Evolutionary conservation across 257 asterid genomes (phyloP).

Genomic region (Verbascum thapsus): DNA sequence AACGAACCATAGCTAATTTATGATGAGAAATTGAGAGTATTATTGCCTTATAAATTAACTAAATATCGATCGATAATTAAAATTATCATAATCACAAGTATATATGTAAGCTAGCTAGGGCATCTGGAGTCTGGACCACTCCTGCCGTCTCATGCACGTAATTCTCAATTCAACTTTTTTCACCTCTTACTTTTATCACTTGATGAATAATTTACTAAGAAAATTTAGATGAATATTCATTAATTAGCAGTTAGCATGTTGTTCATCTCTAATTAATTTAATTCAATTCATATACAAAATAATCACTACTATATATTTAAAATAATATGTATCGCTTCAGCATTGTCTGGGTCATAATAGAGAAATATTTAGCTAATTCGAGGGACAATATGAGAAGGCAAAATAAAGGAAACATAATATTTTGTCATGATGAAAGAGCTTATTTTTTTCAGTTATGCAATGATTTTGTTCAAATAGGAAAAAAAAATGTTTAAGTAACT

Average conservation of each 20-base stretch:
- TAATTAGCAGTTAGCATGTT: too few relatives aligned
- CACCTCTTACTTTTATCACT: too few relatives aligned
- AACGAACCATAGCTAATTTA: too few relatives aligned
- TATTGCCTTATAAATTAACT: too few relatives aligned
- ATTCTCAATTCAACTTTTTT: background rate
- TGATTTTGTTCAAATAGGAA: slow-evolving; percentile 21
- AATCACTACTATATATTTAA: too few relatives aligned
- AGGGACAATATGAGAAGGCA: slow-evolving; percentile 14
- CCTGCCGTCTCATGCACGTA: slow-evolving; percentile 7
- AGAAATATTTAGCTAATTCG: background rate
- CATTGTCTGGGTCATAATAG: too few relatives aligned
- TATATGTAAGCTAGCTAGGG: background rate
- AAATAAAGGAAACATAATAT: slow-evolving; percentile 10
- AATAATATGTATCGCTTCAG: too few relatives aligned
- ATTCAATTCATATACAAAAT: slow-evolving; percentile 7
- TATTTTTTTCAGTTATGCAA: slow-evolving; percentile 25
- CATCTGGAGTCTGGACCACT: too few relatives aligned
- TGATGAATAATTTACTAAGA: too few relatives aligned
- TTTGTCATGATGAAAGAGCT: slow-evolving; percentile 18
- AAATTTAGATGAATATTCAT: too few relatives aligned
- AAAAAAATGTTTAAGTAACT: slow-evolving; percentile 11
- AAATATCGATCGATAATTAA: background rate
- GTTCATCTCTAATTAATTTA: too few relatives aligned
- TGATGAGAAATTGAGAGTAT: too few relatives aligned
- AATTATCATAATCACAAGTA: background rate